Percentiles rank a stretch among this genome's conserved stretches.
Conservation (phyloP, 148 eudicot genomes). For the Simmondsia chinensis region DNA sequence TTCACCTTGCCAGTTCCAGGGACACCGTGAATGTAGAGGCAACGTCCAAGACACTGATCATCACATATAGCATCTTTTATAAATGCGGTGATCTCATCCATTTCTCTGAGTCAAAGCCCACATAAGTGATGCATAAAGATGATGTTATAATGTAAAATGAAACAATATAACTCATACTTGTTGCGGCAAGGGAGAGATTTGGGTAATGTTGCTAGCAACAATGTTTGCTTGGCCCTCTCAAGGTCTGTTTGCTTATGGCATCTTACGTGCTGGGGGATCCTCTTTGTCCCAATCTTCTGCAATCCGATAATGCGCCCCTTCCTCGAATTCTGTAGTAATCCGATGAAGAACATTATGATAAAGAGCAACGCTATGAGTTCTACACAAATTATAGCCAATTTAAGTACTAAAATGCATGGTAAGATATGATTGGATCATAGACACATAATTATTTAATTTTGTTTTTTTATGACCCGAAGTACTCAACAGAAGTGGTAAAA, state of each 20-base stretch:
- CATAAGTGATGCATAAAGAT: background rate
- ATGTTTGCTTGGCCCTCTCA: conserved; percentile 84
- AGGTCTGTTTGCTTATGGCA: conserved; percentile 87
- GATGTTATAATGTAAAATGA: background rate
- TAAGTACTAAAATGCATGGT: too few species aligned
- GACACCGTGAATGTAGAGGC: conserved; percentile 97
- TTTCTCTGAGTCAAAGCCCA: conserved; percentile 53
- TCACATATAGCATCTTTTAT: conserved; percentile 86
- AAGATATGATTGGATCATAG: too few species aligned
- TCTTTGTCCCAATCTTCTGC: conserved; percentile 81
- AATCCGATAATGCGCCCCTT: conserved; percentile 78
- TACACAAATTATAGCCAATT: too few species aligned
- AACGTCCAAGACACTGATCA: conserved; percentile 93
- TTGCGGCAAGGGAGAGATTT: conserved; percentile 89
- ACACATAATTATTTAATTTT: too few species aligned
- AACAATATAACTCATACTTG: conserved; percentile 36
- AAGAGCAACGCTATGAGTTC: too few species aligned
- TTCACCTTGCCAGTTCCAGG: conserved; percentile 98
- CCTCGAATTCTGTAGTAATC: conserved; percentile 51
- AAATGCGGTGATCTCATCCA: conserved; percentile 77
- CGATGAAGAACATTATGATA: background rate
- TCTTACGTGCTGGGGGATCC: conserved; percentile 78
- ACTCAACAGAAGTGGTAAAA: too few species aligned
- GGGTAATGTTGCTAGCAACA: conserved; percentile 82
- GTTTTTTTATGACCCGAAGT: too few species aligned